Conservation (phyloP, 139 green algal species). For the Limnomonas spitsbergensis region DNA sequence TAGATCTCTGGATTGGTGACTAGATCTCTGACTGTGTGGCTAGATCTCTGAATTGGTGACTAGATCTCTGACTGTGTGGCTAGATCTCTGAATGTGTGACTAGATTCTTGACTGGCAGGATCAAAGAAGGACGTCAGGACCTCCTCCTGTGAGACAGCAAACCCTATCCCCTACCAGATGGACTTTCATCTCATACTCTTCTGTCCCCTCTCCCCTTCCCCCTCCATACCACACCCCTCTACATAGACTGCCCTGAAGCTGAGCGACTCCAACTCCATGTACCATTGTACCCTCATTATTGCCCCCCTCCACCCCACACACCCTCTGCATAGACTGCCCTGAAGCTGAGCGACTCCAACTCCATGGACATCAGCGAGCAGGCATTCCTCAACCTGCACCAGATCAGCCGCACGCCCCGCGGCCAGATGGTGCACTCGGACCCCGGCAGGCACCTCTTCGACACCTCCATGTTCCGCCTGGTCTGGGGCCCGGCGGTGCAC, state of each 20-base stretch:
- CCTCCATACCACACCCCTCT: constrained; percentile 5
- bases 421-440: constrained; percentile 31
- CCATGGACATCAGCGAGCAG: constrained; percentile 37
- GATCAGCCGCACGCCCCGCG: constrained; percentile 25
- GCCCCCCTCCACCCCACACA: background rate
- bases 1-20: too few relatives aligned
- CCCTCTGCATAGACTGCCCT: constrained; percentile 15
- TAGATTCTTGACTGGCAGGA: too few relatives aligned
- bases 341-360: constrained; percentile 20
- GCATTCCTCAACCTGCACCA: constrained; percentile 33
- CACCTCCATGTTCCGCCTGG: constrained; percentile 84
- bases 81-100: too few relatives aligned
- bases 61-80: too few relatives aligned
- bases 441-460: constrained; percentile 60
- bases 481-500: constrained; percentile 86
- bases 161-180: too few relatives aligned
- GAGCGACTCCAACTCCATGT: constrained; percentile 23
- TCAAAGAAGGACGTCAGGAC: too few relatives aligned
- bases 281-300: constrained; percentile 9
- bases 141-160: too few relatives aligned
- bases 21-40: too few relatives aligned
- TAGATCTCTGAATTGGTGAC: too few relatives aligned
- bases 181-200: too few relatives aligned
- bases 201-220: too few relatives aligned
- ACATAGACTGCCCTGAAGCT: constrained; percentile 22